phyloP scores from a whole-genome alignment of 495 filamentous ascomycete genomes.

The Aspergillus cavernicola region DNA sequence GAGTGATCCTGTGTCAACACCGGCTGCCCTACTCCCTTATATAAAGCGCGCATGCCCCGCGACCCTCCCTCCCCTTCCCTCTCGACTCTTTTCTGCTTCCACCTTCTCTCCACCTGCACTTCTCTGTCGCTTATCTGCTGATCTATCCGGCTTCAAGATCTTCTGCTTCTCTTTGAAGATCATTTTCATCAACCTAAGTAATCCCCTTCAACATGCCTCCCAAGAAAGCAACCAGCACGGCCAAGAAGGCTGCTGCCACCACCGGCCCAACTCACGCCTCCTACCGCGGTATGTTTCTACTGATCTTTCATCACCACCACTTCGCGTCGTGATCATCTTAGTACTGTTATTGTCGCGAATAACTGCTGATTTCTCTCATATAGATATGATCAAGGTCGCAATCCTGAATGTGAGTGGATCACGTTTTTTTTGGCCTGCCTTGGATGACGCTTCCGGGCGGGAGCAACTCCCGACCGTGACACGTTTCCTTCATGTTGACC shows the following conservation, averaged over 20 bases:
- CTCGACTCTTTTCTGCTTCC: conserved; percentile 28
- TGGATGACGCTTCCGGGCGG: conserved; percentile 34
- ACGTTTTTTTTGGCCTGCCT: conserved; percentile 28
- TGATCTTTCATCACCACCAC: conserved; percentile 38
- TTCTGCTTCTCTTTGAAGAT: conserved; percentile 14
- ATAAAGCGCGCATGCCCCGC: conserved; percentile 53
- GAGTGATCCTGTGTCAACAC: conserved; percentile 47
- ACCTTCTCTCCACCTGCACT: conserved; percentile 4
- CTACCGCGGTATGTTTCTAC: conserved; percentile 56
- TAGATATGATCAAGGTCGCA: conserved; percentile 68
- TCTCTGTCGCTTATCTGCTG: conserved; percentile 14
- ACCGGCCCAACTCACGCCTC: conserved; percentile 50
- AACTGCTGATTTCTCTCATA: conserved; percentile 47
- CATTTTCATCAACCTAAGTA: conserved; percentile 14
- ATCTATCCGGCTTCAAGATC: conserved; percentile 14
- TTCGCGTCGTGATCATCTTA: conserved; percentile 38
- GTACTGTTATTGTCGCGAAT: conserved; percentile 40
- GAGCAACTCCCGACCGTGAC: conserved; percentile 39
- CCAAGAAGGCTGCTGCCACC: conserved; percentile 20
- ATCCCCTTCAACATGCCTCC: conserved; percentile 44
- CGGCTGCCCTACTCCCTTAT: conserved; percentile 48
- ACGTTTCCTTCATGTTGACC: conserved; percentile 30
- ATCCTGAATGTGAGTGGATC: conserved; percentile 62
- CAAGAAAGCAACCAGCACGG: conserved; percentile 43
- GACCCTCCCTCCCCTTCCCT: conserved; percentile 40